A percentile compares a stretch with the other conserved stretches of the same genome.
Conservation (phyloP, 2,329 filamentous ascomycete genomes). For the Ceratocystiopsis sp. region DNA sequence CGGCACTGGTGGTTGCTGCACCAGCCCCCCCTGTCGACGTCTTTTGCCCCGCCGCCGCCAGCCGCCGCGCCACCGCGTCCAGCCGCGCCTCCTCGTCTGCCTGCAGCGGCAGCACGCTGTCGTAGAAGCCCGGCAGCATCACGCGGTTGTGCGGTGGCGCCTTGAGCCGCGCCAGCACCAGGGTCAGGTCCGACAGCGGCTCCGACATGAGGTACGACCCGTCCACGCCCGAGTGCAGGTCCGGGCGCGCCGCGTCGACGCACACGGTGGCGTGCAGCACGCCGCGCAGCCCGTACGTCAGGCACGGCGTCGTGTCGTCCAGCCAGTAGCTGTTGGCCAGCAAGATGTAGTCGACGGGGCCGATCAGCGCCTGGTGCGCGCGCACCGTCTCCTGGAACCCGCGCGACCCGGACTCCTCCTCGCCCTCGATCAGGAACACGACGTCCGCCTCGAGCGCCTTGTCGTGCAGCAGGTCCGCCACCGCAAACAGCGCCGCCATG, state of each 20-base stretch:
- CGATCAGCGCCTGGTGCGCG: constrained; percentile 68
- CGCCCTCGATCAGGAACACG: constrained; percentile 87
- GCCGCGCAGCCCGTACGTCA: constrained; percentile 86
- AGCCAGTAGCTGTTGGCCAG: constrained; percentile 98
- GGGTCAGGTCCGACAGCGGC: constrained; percentile 77
- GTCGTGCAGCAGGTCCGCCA: constrained; percentile 73
- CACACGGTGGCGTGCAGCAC: constrained; percentile 87
- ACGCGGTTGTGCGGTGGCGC: constrained; percentile 57
- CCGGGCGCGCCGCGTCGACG: constrained; percentile 69
- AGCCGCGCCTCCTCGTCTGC: constrained; percentile 65
- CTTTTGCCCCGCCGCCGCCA: constrained; percentile 48
- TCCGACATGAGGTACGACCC: constrained; percentile 83
- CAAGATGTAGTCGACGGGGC: constrained; percentile 82
- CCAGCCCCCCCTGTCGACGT: no score
- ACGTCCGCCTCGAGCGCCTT: constrained; percentile 75
- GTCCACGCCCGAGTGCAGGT: constrained; percentile 93
- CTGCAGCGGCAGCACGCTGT: constrained; percentile 60
- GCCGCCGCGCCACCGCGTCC: constrained; percentile 62
- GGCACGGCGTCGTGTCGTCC: constrained; percentile 83
- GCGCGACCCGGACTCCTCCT: constrained; percentile 86
- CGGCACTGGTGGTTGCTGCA: no score
- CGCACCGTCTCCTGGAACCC: constrained; percentile 76
- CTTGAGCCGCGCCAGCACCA: constrained; percentile 66
- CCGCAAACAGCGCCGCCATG: constrained; percentile 83
- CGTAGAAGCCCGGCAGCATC: constrained; percentile 77